Evolutionary conservation across 2,329 filamentous ascomycete species (phyloP).

Genomic region (Epichloe brachyelytri): DNA sequence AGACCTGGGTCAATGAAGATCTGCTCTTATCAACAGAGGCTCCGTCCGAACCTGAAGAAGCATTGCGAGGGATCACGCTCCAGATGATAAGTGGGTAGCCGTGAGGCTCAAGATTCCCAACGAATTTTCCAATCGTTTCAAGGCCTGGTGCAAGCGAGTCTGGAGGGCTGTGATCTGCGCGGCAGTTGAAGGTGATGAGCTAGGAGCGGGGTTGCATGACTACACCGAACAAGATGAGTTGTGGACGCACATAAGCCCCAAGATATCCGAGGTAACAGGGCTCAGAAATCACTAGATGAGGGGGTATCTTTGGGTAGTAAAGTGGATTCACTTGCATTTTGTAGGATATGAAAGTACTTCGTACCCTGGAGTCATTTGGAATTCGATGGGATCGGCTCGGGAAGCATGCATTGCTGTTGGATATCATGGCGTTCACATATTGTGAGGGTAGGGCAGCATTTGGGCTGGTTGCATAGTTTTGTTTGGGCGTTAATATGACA

Average conservation of each 20-base stretch:
- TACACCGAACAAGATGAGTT: conserved; percentile 11
- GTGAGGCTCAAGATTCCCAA: conserved; percentile 43
- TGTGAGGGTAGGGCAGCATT: neutral
- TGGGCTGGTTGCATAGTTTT: neutral
- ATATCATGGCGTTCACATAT: neutral
- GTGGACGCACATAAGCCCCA: conserved; percentile 12
- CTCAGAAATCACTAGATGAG: neutral
- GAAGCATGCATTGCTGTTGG: neutral
- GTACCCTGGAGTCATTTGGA: neutral
- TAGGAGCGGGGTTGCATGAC: conserved; percentile 9
- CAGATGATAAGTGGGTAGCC: conserved; percentile 45
- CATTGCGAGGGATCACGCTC: conserved; percentile 39
- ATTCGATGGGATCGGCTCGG: no score
- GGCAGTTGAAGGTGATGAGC: conserved; percentile 2
- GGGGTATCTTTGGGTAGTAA: neutral
- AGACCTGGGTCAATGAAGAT: conserved; percentile 39
- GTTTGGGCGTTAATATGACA: neutral
- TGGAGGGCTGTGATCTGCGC: conserved; percentile 8
- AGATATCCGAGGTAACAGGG: neutral
- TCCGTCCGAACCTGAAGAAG: conserved; percentile 22
- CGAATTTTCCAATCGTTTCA: conserved; percentile 39
- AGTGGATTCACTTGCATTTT: neutral
- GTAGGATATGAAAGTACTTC: neutral
- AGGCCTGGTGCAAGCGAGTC: conserved; percentile 28
- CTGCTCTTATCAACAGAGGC: conserved; percentile 32